Evolutionary conservation across 495 filamentous ascomycete genomes (phyloP).

Genomic region (Talaromyces stipitatus): DNA sequence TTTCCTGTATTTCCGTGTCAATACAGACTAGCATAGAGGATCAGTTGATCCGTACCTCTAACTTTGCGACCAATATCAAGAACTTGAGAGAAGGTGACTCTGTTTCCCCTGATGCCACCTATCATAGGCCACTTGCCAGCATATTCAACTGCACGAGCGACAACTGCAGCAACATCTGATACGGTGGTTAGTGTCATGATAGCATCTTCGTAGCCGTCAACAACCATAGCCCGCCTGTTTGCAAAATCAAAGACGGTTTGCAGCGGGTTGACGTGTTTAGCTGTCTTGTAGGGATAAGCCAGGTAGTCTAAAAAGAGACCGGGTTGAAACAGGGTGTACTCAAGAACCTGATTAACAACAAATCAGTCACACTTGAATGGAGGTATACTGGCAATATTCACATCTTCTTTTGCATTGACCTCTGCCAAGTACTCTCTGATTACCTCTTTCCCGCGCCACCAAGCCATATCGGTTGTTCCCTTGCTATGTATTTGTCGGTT

Average conservation of each 20-base stretch:
- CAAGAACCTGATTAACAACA: conserved; percentile 28
- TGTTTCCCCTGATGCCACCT: conserved; percentile 38
- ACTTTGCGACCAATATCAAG: conserved; percentile 33
- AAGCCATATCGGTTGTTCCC: conserved; percentile 15
- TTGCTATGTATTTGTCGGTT: conserved; percentile 2
- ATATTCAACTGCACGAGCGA: conserved; percentile 38
- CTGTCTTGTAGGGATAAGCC: conserved; percentile 32
- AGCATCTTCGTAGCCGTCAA: conserved; percentile 31
- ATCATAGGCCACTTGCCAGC: conserved; percentile 40
- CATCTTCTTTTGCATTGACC: conserved; percentile 36
- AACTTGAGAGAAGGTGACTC: conserved; percentile 26
- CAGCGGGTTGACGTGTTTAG: conserved; percentile 33
- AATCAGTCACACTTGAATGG: neutral
- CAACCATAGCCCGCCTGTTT: conserved; percentile 34
- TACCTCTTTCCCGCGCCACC: conserved; percentile 33
- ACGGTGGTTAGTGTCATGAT: conserved; percentile 34
- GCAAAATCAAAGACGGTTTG: conserved; percentile 33
- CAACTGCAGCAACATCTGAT: conserved; percentile 28
- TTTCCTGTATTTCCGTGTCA: too few species aligned
- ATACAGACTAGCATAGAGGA: too few species aligned
- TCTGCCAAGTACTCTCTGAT: conserved; percentile 36
- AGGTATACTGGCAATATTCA: conserved; percentile 3
- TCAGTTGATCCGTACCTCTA: too few species aligned
- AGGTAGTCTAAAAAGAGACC: conserved; percentile 45
- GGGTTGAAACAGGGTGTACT: conserved; percentile 44